Percentiles rank a stretch among this genome's conserved stretches.
phyloP scores from a whole-genome alignment of 164 flowering plant genomes.

The Piper longum region DNA sequence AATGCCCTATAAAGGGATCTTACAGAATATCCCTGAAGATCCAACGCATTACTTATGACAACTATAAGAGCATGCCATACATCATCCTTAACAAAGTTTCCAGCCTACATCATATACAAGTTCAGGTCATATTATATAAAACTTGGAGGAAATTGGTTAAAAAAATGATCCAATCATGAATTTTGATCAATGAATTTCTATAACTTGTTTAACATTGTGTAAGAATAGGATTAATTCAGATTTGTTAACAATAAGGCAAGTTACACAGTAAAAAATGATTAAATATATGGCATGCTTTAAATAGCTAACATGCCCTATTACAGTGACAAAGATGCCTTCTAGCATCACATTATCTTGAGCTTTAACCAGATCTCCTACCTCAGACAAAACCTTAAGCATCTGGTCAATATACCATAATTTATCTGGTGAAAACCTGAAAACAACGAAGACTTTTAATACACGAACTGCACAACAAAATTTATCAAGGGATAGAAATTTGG shows the following conservation, averaged over 20 bases:
- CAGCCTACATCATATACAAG: conserved; percentile 36
- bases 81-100: conserved; percentile 94
- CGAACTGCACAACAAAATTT: background rate
- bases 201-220: too few species aligned
- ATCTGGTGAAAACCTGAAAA: conserved; percentile 72
- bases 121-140: background rate
- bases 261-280: too few species aligned
- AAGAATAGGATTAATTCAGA: too few species aligned
- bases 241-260: too few species aligned
- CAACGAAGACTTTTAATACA: background rate
- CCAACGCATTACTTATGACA: conserved; percentile 85
- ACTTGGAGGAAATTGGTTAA: background rate
- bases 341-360: background rate
- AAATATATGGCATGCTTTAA: too few species aligned
- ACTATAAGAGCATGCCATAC: conserved; percentile 96
- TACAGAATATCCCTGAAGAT: conserved; percentile 89
- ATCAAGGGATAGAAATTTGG: background rate
- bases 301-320: background rate
- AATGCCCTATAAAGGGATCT: conserved; percentile 75
- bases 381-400: conserved; percentile 91
- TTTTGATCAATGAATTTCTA: background rate
- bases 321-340: background rate
- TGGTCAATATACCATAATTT: conserved; percentile 96
- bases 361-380: conserved; percentile 34
- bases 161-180: background rate